A percentile compares a stretch with the other conserved stretches of the same genome.
Conservation (phyloP, 495 filamentous ascomycete genomes). For the Xylaria venustula region DNA sequence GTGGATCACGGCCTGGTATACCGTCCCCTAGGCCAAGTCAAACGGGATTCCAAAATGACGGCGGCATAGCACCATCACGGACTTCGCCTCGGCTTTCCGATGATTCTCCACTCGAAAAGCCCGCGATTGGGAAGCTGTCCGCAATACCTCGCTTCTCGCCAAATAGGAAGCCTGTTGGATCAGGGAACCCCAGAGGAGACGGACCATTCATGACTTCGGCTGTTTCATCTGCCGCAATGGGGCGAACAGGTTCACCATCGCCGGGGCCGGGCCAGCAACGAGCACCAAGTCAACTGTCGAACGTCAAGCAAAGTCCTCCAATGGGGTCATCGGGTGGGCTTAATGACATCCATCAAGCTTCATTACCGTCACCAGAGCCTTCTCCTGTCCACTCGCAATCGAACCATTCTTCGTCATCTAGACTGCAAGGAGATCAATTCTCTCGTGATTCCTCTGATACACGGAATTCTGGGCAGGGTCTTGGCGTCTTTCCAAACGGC, state of each 20-base stretch:
- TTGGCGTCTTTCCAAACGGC: slow-evolving; percentile 9
- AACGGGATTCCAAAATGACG: background rate
- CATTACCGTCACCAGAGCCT: slow-evolving; percentile 23
- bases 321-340: slow-evolving; percentile 23
- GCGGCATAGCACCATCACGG: slow-evolving; percentile 3
- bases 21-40: background rate
- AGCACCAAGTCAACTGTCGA: slow-evolving; percentile 23
- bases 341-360: slow-evolving; percentile 25
- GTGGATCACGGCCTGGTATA: slow-evolving; percentile 7
- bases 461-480: background rate
- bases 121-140: slow-evolving; percentile 6
- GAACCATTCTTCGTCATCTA: slow-evolving; percentile 12
- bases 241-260: slow-evolving; percentile 4
- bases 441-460: background rate
- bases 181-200: slow-evolving; percentile 15
- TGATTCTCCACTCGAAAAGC: slow-evolving; percentile 13
- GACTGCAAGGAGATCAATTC: background rate
- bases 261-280: slow-evolving; percentile 14
- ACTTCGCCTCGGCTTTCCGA: slow-evolving; percentile 17
- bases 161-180: slow-evolving; percentile 28
- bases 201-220: slow-evolving; percentile 13
- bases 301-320: slow-evolving; percentile 24
- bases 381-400: slow-evolving; percentile 20
- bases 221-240: background rate
- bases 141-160: slow-evolving; percentile 15